These are phyloP conservation scores for Prunella vulgaris DNA, from an alignment of 257 asterid genomes.

Conservation along the genomic window DNA sequence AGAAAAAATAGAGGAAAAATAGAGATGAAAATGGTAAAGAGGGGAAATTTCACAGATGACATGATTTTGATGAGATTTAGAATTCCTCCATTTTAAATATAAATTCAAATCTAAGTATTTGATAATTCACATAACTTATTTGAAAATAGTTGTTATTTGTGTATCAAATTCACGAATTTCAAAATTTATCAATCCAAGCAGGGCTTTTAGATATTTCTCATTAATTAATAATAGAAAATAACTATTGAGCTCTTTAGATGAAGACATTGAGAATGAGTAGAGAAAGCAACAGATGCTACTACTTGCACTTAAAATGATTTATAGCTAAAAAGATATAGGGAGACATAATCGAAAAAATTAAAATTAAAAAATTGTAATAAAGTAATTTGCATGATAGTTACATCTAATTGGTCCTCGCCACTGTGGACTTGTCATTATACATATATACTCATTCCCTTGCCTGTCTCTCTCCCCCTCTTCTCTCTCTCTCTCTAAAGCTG, in stretches of 20 bases:
- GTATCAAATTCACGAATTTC: too few species aligned
- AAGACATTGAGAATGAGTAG: slow-evolving; percentile 20
- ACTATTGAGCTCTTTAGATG: background rate
- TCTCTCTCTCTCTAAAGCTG: background rate
- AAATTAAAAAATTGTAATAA: background rate
- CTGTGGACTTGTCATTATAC: slow-evolving; percentile 28
- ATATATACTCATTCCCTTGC: slow-evolving; percentile 19
- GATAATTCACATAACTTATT: too few species aligned
- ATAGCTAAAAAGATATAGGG: background rate
- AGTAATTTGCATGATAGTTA: slow-evolving; percentile 30
- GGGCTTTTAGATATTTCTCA: background rate
- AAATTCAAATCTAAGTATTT: too few species aligned
- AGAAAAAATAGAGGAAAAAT: too few species aligned
- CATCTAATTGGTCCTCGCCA: slow-evolving; percentile 34
- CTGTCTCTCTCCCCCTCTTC: background rate
- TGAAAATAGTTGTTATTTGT: too few species aligned
- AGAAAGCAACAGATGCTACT: slow-evolving; percentile 19
- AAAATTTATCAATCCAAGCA: too few species aligned
- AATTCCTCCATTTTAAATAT: too few species aligned
- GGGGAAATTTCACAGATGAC: too few species aligned
- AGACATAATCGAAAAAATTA: background rate
- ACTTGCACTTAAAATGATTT: slow-evolving; percentile 9
- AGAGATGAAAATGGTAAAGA: too few species aligned
- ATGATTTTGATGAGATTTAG: too few species aligned
- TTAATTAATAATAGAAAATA: background rate